A percentile compares a stretch with the other conserved stretches of the same genome.
Conservation (phyloP, 768 basidiomycete genomes). For the Dioszegia hungarica region DNA sequence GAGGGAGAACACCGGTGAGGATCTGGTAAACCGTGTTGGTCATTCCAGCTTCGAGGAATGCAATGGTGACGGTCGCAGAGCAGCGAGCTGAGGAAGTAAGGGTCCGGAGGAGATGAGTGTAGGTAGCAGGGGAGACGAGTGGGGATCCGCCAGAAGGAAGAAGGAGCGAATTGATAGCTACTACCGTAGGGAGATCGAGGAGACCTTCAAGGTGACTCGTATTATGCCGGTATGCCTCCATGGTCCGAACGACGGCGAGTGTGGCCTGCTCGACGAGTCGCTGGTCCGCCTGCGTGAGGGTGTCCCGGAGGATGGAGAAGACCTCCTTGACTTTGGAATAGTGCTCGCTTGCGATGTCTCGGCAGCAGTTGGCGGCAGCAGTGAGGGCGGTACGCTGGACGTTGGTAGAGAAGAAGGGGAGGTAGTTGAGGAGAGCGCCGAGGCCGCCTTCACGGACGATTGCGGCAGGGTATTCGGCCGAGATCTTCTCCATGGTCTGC, state of each 20-base stretch:
- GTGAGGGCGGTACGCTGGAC: slow-evolving; percentile 95
- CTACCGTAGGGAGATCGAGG: slow-evolving; percentile 68
- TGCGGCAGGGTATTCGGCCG: slow-evolving; percentile 90
- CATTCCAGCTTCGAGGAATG: slow-evolving; percentile 84
- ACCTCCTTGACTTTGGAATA: slow-evolving; percentile 83
- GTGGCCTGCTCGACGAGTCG: slow-evolving; percentile 96
- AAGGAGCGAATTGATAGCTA: slow-evolving; percentile 77
- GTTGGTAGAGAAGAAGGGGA: slow-evolving; percentile 97
- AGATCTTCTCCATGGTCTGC: slow-evolving; percentile 88
- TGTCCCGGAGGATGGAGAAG: slow-evolving; percentile 80
- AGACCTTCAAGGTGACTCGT: slow-evolving; percentile 81
- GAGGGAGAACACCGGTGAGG: slow-evolving; percentile 85
- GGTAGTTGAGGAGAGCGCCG: slow-evolving; percentile 83
- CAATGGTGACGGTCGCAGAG: slow-evolving; percentile 78
- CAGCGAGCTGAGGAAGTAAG: slow-evolving; percentile 81
- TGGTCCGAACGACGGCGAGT: slow-evolving; percentile 85
- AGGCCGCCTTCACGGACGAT: slow-evolving; percentile 95
- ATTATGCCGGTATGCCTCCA: slow-evolving; percentile 84
- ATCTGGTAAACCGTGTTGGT: slow-evolving; percentile 92
- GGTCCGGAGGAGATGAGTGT: slow-evolving; percentile 78
- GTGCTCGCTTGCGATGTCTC: slow-evolving; percentile 81
- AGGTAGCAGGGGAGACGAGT: slow-evolving; percentile 77
- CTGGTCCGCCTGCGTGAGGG: slow-evolving; percentile 85
- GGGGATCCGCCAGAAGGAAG: slow-evolving; percentile 76
- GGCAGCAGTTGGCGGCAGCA: slow-evolving; percentile 94